Evolutionary conservation across 108 stramenopile genomes (phyloP), one percentile per base, ranked within the genome.

Genomic region (Pseudonitzschia multistriata): DNA sequence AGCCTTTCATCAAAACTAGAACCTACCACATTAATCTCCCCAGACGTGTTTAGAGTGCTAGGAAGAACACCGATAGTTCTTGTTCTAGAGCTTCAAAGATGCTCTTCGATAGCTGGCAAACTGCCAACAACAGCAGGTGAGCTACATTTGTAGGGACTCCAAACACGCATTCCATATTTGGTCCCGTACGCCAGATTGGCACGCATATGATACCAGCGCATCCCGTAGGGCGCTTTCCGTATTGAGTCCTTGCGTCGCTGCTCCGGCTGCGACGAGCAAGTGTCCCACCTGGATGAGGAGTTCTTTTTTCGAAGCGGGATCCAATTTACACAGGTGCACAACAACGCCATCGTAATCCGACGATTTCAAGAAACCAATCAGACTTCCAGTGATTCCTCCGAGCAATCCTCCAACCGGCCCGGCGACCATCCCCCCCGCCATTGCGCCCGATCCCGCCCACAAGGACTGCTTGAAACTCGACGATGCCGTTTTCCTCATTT

Each of bases 371-470:
- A 76, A 88, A 30, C 88, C 88, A 3, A 79, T 50, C 27, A 88
- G n/a, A 27, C 59, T 62, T 8, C 88, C 88, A 28, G 47, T 56
- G 31, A 88, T 62, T 21, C 88, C 88, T 27, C 88, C 88, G 5
- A 88, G 61, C 70, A 88, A 65, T 15, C 84, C 88, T 65, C 88
- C 88, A 28, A 85, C 42, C 3, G 88, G 84, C 27, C 88, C 88
- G 22, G 78, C 33, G 11, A 87, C 3, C 27, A 87, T 66, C 2
- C 79, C 81, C 3, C 86, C 86, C 17, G 72, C 70, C 49, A 84
- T 54, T 3, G 86, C 86, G 17, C 31, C 49, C 57, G 74, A 67
- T 45, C 78, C 86, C 10, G 86, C 81, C 42, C 55, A 82, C 21
- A 81, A 39, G 2, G 78, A 71, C 69, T 87, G 86, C 49, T 84